These are phyloP conservation scores for Triticum turgidum DNA, from an alignment of 176 grass and related monocot genomes.

Conservation along the genomic window DNA sequence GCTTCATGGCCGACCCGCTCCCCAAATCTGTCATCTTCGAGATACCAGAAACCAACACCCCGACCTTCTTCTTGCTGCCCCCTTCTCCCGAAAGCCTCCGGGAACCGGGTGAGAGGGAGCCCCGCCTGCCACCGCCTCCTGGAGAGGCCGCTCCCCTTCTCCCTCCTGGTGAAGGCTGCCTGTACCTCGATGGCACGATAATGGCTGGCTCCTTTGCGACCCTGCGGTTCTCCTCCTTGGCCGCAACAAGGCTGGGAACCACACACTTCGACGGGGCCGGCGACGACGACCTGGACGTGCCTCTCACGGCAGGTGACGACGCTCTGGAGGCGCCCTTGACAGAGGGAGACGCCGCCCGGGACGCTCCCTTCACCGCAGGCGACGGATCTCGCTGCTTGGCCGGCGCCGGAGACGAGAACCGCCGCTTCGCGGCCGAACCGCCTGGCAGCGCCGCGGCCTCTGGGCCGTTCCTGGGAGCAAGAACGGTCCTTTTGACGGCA, in stretches of 20 bases:
- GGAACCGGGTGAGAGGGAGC: constrained; percentile 55
- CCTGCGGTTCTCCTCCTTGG: constrained; percentile 75
- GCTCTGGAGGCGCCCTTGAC: constrained; percentile 23
- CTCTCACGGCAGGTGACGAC: constrained; percentile 42
- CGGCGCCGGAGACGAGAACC: constrained; percentile 63
- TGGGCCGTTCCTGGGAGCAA: constrained; percentile 52
- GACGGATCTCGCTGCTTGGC: constrained; percentile 53
- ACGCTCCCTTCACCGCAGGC: constrained; percentile 12
- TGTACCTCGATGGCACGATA: constrained; percentile 75
- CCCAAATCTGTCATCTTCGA: constrained; percentile 71
- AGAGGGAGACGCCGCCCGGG: constrained; percentile 38
- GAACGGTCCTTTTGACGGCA: constrained; percentile 29
- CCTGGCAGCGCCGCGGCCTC: neutral
- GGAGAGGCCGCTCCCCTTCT: constrained; percentile 55
- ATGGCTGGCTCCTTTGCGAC: constrained; percentile 64
- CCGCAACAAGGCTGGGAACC: constrained; percentile 67
- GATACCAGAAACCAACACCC: constrained; percentile 72
- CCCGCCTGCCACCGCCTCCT: constrained; percentile 41
- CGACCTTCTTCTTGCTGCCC: constrained; percentile 61
- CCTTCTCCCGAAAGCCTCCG: constrained; percentile 54
- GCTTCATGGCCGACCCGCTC: constrained; percentile 47
- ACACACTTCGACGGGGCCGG: constrained; percentile 83
- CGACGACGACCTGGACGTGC: constrained; percentile 50
- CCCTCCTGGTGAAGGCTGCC: constrained; percentile 64
- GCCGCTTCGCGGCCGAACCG: constrained; percentile 19